These are phyloP conservation scores for Microbotryum intermedium DNA, from an alignment of 1,284 basidiomycete species.

Conservation along the genomic window DNA sequence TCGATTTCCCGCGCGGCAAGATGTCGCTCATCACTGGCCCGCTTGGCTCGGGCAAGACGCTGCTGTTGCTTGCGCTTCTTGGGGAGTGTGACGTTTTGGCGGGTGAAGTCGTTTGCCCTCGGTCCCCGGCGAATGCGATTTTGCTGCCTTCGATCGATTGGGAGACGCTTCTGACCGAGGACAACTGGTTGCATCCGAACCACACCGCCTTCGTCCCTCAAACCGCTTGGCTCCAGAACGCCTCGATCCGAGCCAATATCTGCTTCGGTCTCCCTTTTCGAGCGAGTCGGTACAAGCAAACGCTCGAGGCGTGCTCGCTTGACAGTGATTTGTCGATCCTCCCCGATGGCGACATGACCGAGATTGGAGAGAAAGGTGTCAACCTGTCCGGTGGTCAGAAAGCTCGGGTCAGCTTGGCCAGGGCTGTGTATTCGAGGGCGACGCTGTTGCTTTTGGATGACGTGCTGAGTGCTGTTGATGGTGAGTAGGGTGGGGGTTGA, in stretches of 20 bases:
- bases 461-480: constrained; percentile 54
- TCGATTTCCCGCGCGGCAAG: constrained; percentile 68
- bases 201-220: constrained; percentile 91
- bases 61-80: constrained; percentile 71
- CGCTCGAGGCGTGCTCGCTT: constrained; percentile 66
- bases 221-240: constrained; percentile 77
- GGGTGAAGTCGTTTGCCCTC: constrained; percentile 69
- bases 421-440: constrained; percentile 88
- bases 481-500: constrained; percentile 33
- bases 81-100: constrained; percentile 80
- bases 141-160: constrained; percentile 41
- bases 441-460: constrained; percentile 59
- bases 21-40: constrained; percentile 70
- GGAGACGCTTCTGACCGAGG: constrained; percentile 38
- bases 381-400: constrained; percentile 93
- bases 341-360: constrained; percentile 87
- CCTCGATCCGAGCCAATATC: constrained; percentile 89
- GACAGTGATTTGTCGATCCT: constrained; percentile 75
- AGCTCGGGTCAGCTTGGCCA: constrained; percentile 78
- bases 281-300: constrained; percentile 64
- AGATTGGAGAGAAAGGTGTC: constrained; percentile 67
- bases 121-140: constrained; percentile 70
- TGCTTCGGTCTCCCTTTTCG: constrained; percentile 77
- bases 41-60: constrained; percentile 55
- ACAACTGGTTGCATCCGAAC: constrained; percentile 66